Evolutionary conservation across 345 rosid species (phyloP).

Genomic region (Acer saccharum): DNA sequence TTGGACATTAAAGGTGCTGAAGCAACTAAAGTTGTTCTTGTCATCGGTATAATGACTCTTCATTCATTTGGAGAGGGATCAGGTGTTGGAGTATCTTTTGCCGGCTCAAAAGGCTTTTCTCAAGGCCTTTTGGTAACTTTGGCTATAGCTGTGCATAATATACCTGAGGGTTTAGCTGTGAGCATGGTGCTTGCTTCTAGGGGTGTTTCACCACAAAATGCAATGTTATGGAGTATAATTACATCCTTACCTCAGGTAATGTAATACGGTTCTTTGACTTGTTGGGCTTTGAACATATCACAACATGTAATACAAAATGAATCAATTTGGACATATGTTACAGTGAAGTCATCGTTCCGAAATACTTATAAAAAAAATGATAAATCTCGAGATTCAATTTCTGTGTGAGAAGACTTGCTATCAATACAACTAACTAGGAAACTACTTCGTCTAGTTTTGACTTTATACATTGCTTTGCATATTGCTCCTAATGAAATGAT

Average conservation of each 20-base stretch:
- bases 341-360: not conserved
- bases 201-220: slow-evolving; percentile 99
- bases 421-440: not conserved
- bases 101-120: slow-evolving; percentile 93
- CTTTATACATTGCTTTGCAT: not conserved
- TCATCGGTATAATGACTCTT: slow-evolving; percentile 98
- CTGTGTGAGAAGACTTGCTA: not conserved
- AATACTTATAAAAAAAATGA: not conserved
- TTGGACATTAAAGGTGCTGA: slow-evolving; percentile 98
- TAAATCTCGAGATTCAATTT: not conserved
- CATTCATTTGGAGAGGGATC: slow-evolving; percentile 99
- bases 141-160: slow-evolving; percentile 98
- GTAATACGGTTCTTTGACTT: slow-evolving; percentile 7
- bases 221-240: slow-evolving; percentile 98
- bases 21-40: slow-evolving; percentile 91
- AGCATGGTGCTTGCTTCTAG: slow-evolving; percentile 99
- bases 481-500: not conserved
- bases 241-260: slow-evolving; percentile 98
- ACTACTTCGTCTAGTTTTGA: not conserved
- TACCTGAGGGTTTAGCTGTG: slow-evolving; percentile 98
- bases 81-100: slow-evolving; percentile 99
- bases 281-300: slow-evolving; percentile 6
- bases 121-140: slow-evolving; percentile 98
- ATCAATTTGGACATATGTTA: not conserved
- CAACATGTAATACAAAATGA: not conserved